Percentiles rank a stretch among this genome's conserved stretches.
These are phyloP conservation scores for Tetrapisispora fleetii DNA, from an alignment of 805 yeast species.

Conservation along the genomic window DNA sequence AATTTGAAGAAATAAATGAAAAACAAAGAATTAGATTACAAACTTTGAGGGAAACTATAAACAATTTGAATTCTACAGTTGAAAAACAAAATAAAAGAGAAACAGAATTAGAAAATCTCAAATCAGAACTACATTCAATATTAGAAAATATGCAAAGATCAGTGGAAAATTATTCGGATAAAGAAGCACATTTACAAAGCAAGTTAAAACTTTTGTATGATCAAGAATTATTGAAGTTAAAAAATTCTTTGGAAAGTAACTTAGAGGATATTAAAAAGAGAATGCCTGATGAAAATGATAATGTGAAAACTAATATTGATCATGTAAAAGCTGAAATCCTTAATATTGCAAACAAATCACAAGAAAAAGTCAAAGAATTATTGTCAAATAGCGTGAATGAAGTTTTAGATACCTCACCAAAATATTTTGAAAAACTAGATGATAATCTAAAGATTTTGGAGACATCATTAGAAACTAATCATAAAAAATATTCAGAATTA, in stretches of 20 bases:
- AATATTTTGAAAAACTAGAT: constrained; percentile 11
- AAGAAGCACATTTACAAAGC: constrained; percentile 22
- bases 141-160: constrained; percentile 14
- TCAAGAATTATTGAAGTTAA: constrained; percentile 13
- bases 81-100: constrained; percentile 23
- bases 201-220: constrained; percentile 6
- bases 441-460: constrained; percentile 15
- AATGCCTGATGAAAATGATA: constrained; percentile 8
- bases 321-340: constrained; percentile 13
- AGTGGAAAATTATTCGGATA: constrained; percentile 13
- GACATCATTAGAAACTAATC: constrained; percentile 9
- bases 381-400: constrained; percentile 18
- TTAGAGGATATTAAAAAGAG: constrained; percentile 6
- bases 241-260: constrained; percentile 5
- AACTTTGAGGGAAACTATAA: constrained; percentile 17
- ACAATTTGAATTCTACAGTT: constrained; percentile 16
- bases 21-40: constrained; percentile 19
- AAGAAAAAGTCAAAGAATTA: constrained; percentile 12
- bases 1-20: constrained; percentile 20
- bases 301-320: constrained; percentile 9
- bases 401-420: constrained; percentile 19
- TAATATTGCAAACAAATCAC: constrained; percentile 10
- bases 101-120: constrained; percentile 16
- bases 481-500: constrained; percentile 17
- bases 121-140: constrained; percentile 14